Conservation (phyloP, 495 filamentous ascomycete species). For the Aspergillus bridgeri region DNA sequence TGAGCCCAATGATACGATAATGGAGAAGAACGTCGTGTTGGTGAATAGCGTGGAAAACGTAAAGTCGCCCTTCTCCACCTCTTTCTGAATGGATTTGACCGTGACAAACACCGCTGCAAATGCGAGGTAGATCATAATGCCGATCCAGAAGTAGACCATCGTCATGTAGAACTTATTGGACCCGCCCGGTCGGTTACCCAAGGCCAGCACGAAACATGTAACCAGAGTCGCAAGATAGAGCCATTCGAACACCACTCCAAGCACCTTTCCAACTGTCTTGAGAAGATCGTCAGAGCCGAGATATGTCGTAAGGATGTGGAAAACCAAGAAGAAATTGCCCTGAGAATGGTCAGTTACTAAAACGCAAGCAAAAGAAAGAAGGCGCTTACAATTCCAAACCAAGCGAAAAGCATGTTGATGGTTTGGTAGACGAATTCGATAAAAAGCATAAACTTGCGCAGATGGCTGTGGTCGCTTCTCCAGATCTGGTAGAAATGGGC, state of each 20-base stretch:
- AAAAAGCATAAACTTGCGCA: constrained; percentile 84
- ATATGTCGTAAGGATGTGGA: constrained; percentile 91
- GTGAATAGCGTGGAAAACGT: constrained; percentile 68
- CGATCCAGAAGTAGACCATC: constrained; percentile 94
- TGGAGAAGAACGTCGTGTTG: constrained; percentile 86
- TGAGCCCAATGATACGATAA: constrained; percentile 85
- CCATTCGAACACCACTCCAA: constrained; percentile 94
- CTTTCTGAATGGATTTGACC: constrained; percentile 71
- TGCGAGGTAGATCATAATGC: constrained; percentile 92
- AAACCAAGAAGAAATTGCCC: constrained; percentile 99
- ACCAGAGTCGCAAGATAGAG: constrained; percentile 87
- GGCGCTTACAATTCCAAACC: constrained; percentile 79
- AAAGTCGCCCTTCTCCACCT: constrained; percentile 58
- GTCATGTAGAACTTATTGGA: constrained; percentile 92
- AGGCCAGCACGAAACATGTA: constrained; percentile 89
- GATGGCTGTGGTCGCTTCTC: constrained; percentile 81
- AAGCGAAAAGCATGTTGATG: constrained; percentile 95
- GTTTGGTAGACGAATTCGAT: constrained; percentile 93
- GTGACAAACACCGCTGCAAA: constrained; percentile 97
- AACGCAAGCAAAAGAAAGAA: neutral
- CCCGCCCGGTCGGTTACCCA: constrained; percentile 95
- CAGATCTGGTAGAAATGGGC: constrained; percentile 93
- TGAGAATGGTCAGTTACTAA: constrained; percentile 19
- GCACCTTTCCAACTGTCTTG: constrained; percentile 67
- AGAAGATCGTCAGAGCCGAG: constrained; percentile 65